Evolutionary conservation across 2,329 filamentous ascomycete genomes (phyloP).

Genomic region (Zopfia rhizophila): DNA sequence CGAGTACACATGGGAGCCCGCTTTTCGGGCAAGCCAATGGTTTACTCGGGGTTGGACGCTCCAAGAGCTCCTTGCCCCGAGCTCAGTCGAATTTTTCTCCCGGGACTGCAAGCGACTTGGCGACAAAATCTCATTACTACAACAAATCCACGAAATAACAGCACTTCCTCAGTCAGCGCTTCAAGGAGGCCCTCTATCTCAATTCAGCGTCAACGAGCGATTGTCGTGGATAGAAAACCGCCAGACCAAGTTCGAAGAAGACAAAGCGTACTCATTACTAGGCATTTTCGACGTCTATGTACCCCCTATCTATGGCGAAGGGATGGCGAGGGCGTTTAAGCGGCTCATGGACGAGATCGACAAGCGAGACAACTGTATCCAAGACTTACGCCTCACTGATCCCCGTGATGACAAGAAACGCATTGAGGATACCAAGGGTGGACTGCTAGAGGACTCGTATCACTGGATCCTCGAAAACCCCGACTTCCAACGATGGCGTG

Average conservation of each 20-base stretch:
- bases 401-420: constrained; percentile 21
- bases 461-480: constrained; percentile 35
- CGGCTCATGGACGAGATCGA: too few relatives aligned
- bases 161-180: constrained; percentile 4
- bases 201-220: too few relatives aligned
- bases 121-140: constrained; percentile 1
- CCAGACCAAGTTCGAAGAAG: too few relatives aligned
- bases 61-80: constrained; percentile 11
- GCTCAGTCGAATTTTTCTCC: constrained; percentile 12
- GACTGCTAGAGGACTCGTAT: constrained; percentile 18
- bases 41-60: too few relatives aligned
- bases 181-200: constrained; percentile 2
- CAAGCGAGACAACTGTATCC: constrained; percentile 9
- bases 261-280: too few relatives aligned
- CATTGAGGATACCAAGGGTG: constrained; percentile 18
- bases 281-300: too few relatives aligned
- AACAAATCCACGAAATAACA: constrained; percentile 8
- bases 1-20: constrained; percentile 1
- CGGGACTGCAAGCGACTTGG: constrained; percentile 5
- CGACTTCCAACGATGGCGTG: constrained; percentile 33
- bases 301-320: too few relatives aligned
- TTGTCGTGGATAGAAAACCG: too few relatives aligned
- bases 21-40: too few relatives aligned
- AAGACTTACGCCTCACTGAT: constrained; percentile 17
- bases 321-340: too few relatives aligned